Base-by-base conservation (phyloP, 2,329 filamentous ascomycete genomes). In the Aspergillus fischeri region DNA sequence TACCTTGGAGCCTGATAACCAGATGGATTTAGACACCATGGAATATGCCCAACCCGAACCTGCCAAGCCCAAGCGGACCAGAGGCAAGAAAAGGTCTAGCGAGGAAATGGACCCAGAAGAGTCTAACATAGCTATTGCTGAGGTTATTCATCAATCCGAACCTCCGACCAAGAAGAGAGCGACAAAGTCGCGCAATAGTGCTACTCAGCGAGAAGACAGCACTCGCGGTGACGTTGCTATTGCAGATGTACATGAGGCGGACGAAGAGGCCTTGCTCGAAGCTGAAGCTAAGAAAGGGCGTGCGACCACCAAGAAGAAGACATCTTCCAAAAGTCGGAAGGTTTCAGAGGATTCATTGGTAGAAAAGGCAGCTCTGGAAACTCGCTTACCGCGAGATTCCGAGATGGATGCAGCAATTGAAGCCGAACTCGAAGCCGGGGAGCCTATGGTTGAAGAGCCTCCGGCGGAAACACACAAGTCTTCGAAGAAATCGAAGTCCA, bases 391-490 rank as follows among this genome's bases (percentile, higher is more conserved):
- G 0, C 79, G 84, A 54, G 86, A 90, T 59, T 83, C 85, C 1
- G 86, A 89, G 60, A 81, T 90, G 41, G 85, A 90, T 52, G 81
- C 82, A 24, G 84, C 84, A 51, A 76, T 90, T 1, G 82, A 88
- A 65, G 85, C 83, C 2, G 87, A 88, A 56, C 78, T 90, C 9
- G 83, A 87, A 47, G 76, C 79, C 29, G 82, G 80, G 1, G 67
- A 82, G 27, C 80, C 78, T 1, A 45, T 35, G 29, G 80, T 82
- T 14, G 83, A 85, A 48, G 77, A 79, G 35, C 70, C 79, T 7
- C 60, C 45, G 11, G 53, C 55, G 21, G 65, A 67, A 24, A 53
- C 60, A 21, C 54, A 62, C 24, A 60, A 68, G 35, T 60, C 62
- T 38, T 64, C 60, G 11, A 70, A 70, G 38, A 72, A 69, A 50